Evolutionary conservation across 192 early-diverging fungal species (phyloP), one percentile per base, ranked within the genome.

Genomic region (Backusella luteola): DNA sequence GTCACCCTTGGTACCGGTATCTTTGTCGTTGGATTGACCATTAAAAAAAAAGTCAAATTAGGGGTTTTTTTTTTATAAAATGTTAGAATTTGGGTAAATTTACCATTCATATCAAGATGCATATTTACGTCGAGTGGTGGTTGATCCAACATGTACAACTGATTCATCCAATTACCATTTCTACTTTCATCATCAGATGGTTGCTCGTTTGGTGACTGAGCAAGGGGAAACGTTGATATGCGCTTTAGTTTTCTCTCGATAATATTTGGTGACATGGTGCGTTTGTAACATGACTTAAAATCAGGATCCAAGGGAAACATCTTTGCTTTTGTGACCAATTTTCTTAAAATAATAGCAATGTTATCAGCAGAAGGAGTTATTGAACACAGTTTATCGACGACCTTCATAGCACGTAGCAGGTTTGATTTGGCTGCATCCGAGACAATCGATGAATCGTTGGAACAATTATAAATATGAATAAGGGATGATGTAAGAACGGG

Each of bases 401-500:
- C 41, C 2, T 29, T 12, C 7, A 68, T 44, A 19, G 76, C 46
- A 14, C 75, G 77, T 19, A 75, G 41, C 23, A 81, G 41, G 71
- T 81, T 66, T 6, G 26, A 15, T 52, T 69, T 81, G 17, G 80
- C 76, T 15, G 66, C 74, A 34, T 76, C 80, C 4, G 67, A 67
- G 19, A 77, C 69, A 26, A 75, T 75, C 14, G 36, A 71, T 2
- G 73, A 73, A 0, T 69, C 17, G 29, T 77, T 77, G 7, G 70
- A 53, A 5, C 72, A 76, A 26, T 74, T 77, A 23, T 78, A 72
- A 32, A 80, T 69, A 41, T 80, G 79, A 26, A 80, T 84, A 15
- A 84, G 36, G 4, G 78, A 73, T 14, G 82, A 49, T 4, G 82
- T 80, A 19, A 78, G 72, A 3, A 84, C 72, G 12, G 66, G 76